Base-by-base conservation (phyloP, 2,329 filamentous ascomycete species). In the Pseudodiploospora longispora region DNA sequence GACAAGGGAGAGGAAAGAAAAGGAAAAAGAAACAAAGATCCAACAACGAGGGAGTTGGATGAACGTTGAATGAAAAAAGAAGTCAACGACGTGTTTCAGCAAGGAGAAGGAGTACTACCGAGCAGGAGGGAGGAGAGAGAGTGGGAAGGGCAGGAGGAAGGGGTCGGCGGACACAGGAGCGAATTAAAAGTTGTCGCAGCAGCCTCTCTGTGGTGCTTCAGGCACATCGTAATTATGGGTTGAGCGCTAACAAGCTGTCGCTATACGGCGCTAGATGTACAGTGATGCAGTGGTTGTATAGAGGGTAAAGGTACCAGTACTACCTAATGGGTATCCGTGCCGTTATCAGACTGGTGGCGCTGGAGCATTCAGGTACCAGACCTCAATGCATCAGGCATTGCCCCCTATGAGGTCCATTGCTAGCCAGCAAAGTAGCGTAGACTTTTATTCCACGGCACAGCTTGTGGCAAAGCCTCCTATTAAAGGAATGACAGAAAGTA, bases 41-140 rank as follows among this genome's bases (percentile, higher is more conserved):
- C 63, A 64, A 62, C 55, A 65, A 59, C 56, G 63, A 65, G 58
- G 44, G 62, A 58, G 57, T 64, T 60, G 61, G 59, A 55, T 10
- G 27, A 41, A 39, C 8, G 38, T 41, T 36, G 44, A 55, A 54
- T 47, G 52, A 59, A 56, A 46, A 54, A 57, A 53, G 49, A 52
- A 49, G 48, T 32, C 31, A 28, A 44, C 19, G 19, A 19, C 19
- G 19, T 19, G 19, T 19, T 19, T 29, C 28, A 27, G 38, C 38
- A 30, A 38, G 7, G 2, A 27, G 33, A n/a, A 27, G 12, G 30
- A 41, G 40, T 10, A 19, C 40, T 41, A 41, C 40, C 42, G 35
- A 32, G 45, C 41, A 41, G 44, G 47, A 50, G 47, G 44, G 44
- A 50, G 46, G 46, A 45, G 39, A 42, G 44, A 19, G 50, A 43